phyloP scores from a whole-genome alignment of 75 land plant species.

The Adiantum capillusveneris region DNA sequence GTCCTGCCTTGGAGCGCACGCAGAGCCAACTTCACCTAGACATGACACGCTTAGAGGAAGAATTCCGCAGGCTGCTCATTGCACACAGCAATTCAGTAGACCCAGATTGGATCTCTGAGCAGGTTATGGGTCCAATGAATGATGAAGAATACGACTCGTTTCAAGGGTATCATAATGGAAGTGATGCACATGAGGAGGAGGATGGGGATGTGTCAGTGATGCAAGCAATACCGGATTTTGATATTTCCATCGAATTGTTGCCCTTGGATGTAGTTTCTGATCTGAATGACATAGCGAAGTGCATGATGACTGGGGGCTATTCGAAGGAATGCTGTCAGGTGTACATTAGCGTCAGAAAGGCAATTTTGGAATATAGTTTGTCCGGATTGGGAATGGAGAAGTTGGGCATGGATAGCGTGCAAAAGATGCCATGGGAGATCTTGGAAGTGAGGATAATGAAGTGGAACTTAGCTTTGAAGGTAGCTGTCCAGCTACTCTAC shows the following conservation, averaged over 20 bases:
- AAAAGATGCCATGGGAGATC: slow-evolving; percentile 55
- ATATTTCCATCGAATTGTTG: slow-evolving; percentile 24
- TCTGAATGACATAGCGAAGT: slow-evolving; percentile 53
- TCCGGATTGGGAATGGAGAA: slow-evolving; percentile 50
- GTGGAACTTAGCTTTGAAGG: slow-evolving; percentile 68
- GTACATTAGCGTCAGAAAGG: slow-evolving; percentile 52
- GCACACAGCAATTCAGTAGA: slow-evolving; percentile 21
- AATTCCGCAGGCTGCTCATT: slow-evolving; percentile 63
- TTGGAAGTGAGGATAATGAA: slow-evolving; percentile 46
- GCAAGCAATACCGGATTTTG: slow-evolving; percentile 18
- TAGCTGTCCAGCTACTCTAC: slow-evolving; percentile 43
- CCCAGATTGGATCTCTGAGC: slow-evolving; percentile 23
- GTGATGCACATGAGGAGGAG: slow-evolving; percentile 10
- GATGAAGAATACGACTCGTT: background rate
- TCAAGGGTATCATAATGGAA: background rate
- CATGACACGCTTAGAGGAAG: slow-evolving; percentile 83
- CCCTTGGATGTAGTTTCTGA: slow-evolving; percentile 33
- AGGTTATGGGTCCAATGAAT: background rate
- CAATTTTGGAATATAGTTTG: slow-evolving; percentile 42
- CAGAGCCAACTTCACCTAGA: slow-evolving; percentile 57
- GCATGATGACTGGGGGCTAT: slow-evolving; percentile 53
- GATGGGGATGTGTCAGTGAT: slow-evolving; percentile 10
- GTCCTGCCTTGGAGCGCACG: slow-evolving; percentile 11
- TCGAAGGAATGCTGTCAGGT: slow-evolving; percentile 62
- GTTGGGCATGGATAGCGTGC: slow-evolving; percentile 27